Percentiles rank a stretch among this genome's conserved stretches.
Conservation (phyloP, 2,329 filamentous ascomycete genomes). For the Monosporascus sp. region DNA sequence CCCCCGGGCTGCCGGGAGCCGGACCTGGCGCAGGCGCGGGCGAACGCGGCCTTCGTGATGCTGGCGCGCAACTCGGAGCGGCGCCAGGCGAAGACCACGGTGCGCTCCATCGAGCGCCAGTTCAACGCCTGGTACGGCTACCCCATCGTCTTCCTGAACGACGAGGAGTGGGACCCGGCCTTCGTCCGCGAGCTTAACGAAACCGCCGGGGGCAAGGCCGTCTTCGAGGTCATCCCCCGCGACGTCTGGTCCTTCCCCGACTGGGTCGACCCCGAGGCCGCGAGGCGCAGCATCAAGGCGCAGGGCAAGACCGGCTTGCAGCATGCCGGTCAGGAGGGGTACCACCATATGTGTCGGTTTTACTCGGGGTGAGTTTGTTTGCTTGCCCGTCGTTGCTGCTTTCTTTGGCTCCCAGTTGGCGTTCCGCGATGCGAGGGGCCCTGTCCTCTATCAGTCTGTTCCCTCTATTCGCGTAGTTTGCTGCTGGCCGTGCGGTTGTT, state of each 20-base stretch:
- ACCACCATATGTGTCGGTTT: conserved; percentile 38
- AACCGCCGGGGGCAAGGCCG: conserved; percentile 30
- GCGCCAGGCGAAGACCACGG: conserved; percentile 30
- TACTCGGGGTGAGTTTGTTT: conserved; percentile 34
- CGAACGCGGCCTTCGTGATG: conserved; percentile 41
- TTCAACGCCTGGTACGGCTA: conserved; percentile 44
- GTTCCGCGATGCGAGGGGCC: not conserved
- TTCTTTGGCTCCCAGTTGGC: not conserved
- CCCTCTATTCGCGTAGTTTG: no score
- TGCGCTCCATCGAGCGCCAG: conserved; percentile 35
- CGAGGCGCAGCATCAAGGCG: conserved; percentile 26
- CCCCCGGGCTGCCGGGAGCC: conserved; percentile 33
- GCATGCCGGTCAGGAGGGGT: conserved; percentile 35
- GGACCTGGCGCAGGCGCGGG: conserved; percentile 28
- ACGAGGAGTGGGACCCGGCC: conserved; percentile 34
- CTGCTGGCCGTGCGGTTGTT: no score
- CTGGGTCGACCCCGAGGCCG: conserved; percentile 25
- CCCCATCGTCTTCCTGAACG: conserved; percentile 41
- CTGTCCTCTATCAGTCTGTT: not conserved
- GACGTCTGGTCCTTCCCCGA: conserved; percentile 36
- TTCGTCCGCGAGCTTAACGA: conserved; percentile 33
- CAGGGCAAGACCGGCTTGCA: conserved; percentile 27
- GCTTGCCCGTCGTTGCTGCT: not conserved
- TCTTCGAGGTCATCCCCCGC: conserved; percentile 36
- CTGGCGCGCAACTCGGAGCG: conserved; percentile 40